phyloP scores from a whole-genome alignment of 2,329 filamentous ascomycete species.

The Blastomyces gilchristii region DNA sequence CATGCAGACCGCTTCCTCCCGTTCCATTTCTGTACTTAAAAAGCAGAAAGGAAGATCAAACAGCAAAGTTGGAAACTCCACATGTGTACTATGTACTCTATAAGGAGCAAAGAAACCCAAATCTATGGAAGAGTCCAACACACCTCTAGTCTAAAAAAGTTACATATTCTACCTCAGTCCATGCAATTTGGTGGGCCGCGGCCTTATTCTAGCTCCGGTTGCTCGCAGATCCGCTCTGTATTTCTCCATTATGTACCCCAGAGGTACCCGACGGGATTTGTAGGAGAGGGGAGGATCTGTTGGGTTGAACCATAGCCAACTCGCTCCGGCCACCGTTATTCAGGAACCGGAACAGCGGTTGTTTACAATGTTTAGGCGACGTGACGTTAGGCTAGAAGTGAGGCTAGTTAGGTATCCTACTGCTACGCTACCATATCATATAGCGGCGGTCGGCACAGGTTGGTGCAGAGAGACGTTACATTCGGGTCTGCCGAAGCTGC shows the following conservation, averaged over 20 bases:
- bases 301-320: neutral
- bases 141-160: neutral
- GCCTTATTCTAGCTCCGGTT: neutral
- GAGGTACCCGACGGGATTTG: neutral
- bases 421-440: neutral
- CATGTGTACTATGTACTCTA: neutral
- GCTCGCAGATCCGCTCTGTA: neutral
- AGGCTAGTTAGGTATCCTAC: neutral
- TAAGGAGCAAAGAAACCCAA: neutral
- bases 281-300: neutral
- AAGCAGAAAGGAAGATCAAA: too few relatives aligned
- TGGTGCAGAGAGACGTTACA: conserved; percentile 2
- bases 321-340: neutral
- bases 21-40: neutral
- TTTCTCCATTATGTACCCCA: neutral
- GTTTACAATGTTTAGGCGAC: neutral
- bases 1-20: neutral
- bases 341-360: neutral
- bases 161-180: neutral
- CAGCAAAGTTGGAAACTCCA: neutral
- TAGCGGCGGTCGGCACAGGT: neutral
- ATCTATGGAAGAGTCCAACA: neutral
- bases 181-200: neutral
- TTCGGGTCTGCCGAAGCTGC: neutral
- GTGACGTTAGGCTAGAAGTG: neutral